Evolutionary conservation across 805 yeast species (phyloP).

Genomic region (Spathaspora hagerdaliae): DNA sequence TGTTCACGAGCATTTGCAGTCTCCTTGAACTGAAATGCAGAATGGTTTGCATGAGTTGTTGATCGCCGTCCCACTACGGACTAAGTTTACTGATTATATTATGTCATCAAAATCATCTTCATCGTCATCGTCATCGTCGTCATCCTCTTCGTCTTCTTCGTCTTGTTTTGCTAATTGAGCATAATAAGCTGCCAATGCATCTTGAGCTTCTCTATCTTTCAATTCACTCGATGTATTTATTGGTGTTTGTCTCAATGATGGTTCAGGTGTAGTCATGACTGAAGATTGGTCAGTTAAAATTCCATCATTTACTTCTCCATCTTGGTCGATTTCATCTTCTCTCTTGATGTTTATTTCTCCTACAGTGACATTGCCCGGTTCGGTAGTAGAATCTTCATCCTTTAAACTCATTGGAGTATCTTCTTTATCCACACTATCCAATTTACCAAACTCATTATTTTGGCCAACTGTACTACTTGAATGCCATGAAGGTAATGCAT

Average conservation of each 20-base stretch:
- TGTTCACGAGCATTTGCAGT: too few species aligned
- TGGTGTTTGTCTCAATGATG: slow-evolving; percentile 15
- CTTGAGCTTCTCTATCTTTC: slow-evolving; percentile 67
- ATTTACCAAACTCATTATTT: slow-evolving; percentile 45
- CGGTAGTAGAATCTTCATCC: slow-evolving; percentile 11
- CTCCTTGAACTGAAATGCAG: too few species aligned
- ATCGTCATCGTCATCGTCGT: slow-evolving; percentile 37
- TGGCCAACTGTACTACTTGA: slow-evolving; percentile 85
- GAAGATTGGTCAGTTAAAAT: slow-evolving; percentile 3
- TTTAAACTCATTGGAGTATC: slow-evolving; percentile 15
- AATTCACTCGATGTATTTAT: slow-evolving; percentile 26
- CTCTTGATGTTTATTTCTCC: not conserved
- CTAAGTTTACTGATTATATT: too few species aligned
- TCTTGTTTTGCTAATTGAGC: slow-evolving; percentile 71
- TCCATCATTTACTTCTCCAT: slow-evolving; percentile 1
- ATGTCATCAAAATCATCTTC: slow-evolving; percentile 29
- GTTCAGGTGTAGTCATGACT: slow-evolving; percentile 6
- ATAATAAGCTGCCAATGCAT: slow-evolving; percentile 63
- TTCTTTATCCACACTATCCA: slow-evolving; percentile 46
- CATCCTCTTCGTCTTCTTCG: slow-evolving; percentile 58
- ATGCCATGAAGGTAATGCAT: slow-evolving; percentile 97
- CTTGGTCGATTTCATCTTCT: slow-evolving; percentile 1
- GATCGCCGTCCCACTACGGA: too few species aligned
- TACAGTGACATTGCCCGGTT: slow-evolving; percentile 1
- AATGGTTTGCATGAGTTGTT: too few species aligned